These are phyloP conservation scores for Antrodiella citrinella DNA, from an alignment of 768 basidiomycete genomes.

Conservation along the genomic window DNA sequence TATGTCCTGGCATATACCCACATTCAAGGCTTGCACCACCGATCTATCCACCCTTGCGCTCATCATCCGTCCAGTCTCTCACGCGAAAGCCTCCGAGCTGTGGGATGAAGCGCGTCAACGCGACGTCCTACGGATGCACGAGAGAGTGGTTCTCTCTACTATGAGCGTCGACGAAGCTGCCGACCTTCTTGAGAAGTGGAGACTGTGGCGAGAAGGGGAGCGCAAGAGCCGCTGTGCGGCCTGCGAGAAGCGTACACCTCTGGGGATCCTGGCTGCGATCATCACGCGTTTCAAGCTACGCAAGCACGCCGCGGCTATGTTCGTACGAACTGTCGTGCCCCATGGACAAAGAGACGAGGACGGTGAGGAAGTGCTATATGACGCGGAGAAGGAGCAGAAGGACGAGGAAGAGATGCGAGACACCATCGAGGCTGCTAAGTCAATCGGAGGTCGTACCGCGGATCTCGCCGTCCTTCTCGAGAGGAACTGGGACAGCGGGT, in stretches of 20 bases:
- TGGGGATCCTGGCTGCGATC: conserved; percentile 42
- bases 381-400: conserved; percentile 23
- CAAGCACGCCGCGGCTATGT: conserved; percentile 44
- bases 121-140: conserved; percentile 32
- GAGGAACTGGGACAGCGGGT: conserved; percentile 40
- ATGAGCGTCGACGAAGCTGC: conserved; percentile 49
- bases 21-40: conserved; percentile 31
- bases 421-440: conserved; percentile 51
- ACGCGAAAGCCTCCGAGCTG: conserved; percentile 34
- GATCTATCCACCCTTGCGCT: conserved; percentile 55
- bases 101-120: conserved; percentile 32
- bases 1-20: conserved; percentile 35
- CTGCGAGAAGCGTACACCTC: conserved; percentile 23
- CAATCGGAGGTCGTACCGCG: conserved; percentile 52
- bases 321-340: conserved; percentile 37
- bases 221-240: conserved; percentile 19
- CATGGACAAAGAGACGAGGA: conserved; percentile 9
- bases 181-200: conserved; percentile 27
- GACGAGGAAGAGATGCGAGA: conserved; percentile 34
- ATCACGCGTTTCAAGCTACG: conserved; percentile 46
- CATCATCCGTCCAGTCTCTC: conserved; percentile 37
- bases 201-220: conserved; percentile 19
- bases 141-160: conserved; percentile 46
- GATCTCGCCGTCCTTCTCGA: conserved; percentile 49
- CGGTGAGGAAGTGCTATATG: conserved; percentile 11